Evolutionary conservation across 768 basidiomycete genomes (phyloP), one percentile per base, ranked within the genome.

Genomic region (Krasilnikovozyma curviuscula): DNA sequence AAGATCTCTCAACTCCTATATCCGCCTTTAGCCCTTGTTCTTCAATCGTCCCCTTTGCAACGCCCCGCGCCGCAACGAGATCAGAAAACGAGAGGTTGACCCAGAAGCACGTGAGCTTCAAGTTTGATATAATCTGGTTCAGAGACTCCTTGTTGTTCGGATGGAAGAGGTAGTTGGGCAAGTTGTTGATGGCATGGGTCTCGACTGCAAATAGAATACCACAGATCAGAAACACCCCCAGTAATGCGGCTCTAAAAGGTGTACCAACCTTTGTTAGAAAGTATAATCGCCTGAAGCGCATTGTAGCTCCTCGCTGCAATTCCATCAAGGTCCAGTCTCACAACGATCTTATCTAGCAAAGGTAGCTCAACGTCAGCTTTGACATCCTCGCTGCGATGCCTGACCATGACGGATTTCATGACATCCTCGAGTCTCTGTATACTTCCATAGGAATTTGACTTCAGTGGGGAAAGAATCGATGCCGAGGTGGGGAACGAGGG

Each of bases 131-230:
- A 32, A 44, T 32, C 6, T 44, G 18, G 28, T 29, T n/a, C 30
- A 44, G 25, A 13, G 21, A 21, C 6, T 29, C 28, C 3, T 19
- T 23, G 5, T 44, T 29, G 13, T 19, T 31, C 5, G 42, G 29
- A 12, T 32, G 29, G 10, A 44, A 44, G 30, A 44, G 42, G 19
- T 23, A 44, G 10, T 44, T 32, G 25, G 16, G 14, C 8, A 44
- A 29, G 9, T 29, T 30, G 29, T 44, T 44, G 42, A 44, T n/a
- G 42, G n/a, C n/a, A n/a, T n/a, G n/a, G n/a, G n/a, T n/a, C n/a
- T n/a, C n/a, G n/a, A n/a, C n/a, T n/a, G n/a, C n/a, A n/a, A n/a
- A n/a, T n/a, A n/a, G n/a, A n/a, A n/a, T n/a, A n/a, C n/a, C n/a
- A n/a, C n/a, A n/a, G n/a, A n/a, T n/a, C n/a, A n/a, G n/a, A n/a